Base-by-base conservation (phyloP, 78 protist genomes). In the Blattamonas nauphoetae region DNA sequence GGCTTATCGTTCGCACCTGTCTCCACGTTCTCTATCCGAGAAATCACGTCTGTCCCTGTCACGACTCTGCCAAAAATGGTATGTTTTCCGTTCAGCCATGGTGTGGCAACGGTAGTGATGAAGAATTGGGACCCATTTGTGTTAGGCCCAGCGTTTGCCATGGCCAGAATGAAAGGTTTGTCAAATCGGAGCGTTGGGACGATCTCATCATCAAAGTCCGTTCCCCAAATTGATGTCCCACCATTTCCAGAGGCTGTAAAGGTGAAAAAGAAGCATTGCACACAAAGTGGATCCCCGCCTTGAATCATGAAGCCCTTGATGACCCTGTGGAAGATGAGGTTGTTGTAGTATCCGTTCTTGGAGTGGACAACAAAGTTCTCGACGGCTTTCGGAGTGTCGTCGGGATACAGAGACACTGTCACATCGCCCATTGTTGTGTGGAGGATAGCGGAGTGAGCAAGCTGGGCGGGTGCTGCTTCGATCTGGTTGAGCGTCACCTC, bases 251-350 rank as follows among this genome's bases (percentile, higher is more conserved):
- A 90, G 34, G 93, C 92, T 44, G 44, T 0, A n/a, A n/a, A n/a
- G n/a, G n/a, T n/a, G n/a, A 32, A 1, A 35, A n/a, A 81, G 33
- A 35, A 5, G 44, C n/a, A 42, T 88, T 84, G 0, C 2, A 46
- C n/a, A n/a, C n/a, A n/a, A n/a, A n/a, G n/a, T 0, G 98, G 97
- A 86, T 96, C 99, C 43, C 99, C 99, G 2, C 96, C 93, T 45
- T 97, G 99, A 32, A 95, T 77, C 96, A 97, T 96, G 85, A 97
- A 97, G 35, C 88, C 92, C 80, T 93, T 90, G 85, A 97, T 94
- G 42, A 96, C 97, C 34, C 98, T 91, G 88, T 95, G 97, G 92
- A 95, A 95, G 45, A 89, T 45, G 63, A 85, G 45, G 55, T 90
- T 90, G 83, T 92, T 91, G 91, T 91, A 93, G 92, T 96, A 97